Conservation (phyloP, 2,329 filamentous ascomycete genomes). For the Elsinoe australis region DNA sequence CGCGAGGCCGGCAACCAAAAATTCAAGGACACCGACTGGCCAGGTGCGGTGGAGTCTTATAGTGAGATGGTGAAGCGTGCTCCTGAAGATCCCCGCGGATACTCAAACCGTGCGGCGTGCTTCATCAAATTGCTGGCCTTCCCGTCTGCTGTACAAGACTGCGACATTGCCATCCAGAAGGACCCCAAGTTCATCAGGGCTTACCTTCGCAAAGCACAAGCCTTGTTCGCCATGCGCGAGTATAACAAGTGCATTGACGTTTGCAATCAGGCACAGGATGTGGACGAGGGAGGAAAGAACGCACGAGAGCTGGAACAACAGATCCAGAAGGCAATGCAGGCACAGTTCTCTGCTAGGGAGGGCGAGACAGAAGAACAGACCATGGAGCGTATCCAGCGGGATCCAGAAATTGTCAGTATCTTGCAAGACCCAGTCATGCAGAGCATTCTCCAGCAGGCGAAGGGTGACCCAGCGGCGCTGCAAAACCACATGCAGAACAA, state of each 20-base stretch:
- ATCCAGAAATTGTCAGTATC: slow-evolving; percentile 55
- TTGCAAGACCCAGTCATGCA: slow-evolving; percentile 85
- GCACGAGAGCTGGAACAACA: slow-evolving; percentile 86
- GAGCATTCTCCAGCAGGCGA: slow-evolving; percentile 91
- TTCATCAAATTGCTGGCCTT: slow-evolving; percentile 96
- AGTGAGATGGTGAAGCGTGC: slow-evolving; percentile 94
- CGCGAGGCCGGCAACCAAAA: slow-evolving; percentile 91
- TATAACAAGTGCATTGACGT: slow-evolving; percentile 92
- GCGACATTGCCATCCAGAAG: slow-evolving; percentile 80
- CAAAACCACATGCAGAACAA: slow-evolving; percentile 97
- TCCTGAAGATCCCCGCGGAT: slow-evolving; percentile 85
- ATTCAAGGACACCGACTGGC: slow-evolving; percentile 96
- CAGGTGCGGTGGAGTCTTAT: slow-evolving; percentile 88
- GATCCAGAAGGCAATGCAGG: slow-evolving; percentile 82
- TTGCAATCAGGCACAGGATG: slow-evolving; percentile 68
- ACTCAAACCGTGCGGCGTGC: slow-evolving; percentile 93
- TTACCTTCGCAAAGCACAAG: slow-evolving; percentile 93
- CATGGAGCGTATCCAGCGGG: slow-evolving; percentile 77
- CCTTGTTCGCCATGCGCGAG: slow-evolving; percentile 94
- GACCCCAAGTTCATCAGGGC: slow-evolving; percentile 90
- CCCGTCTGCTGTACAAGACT: slow-evolving; percentile 87
- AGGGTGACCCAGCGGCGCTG: slow-evolving; percentile 82
- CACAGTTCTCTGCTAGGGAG: slow-evolving; percentile 83
- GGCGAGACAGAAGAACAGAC: slow-evolving; percentile 92
- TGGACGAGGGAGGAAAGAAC: slow-evolving; percentile 75